These are phyloP conservation scores for Cornus suecica DNA, from an alignment of 148 eudicot species.

Conservation along the genomic window DNA sequence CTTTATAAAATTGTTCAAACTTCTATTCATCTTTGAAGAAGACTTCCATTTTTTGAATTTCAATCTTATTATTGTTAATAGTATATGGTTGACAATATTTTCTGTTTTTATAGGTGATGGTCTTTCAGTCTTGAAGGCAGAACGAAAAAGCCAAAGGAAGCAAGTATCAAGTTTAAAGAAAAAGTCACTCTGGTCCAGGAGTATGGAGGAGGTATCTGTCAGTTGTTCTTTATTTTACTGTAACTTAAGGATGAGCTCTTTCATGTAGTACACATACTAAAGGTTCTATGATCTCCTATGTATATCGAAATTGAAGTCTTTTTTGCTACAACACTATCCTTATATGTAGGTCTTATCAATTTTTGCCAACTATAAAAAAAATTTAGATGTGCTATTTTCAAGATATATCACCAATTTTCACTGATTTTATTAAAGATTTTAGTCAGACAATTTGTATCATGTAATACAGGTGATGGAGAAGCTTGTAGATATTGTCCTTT, in stretches of 20 bases:
- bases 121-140: conserved; percentile 28
- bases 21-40: not conserved
- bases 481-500: conserved; percentile 57
- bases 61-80: not conserved
- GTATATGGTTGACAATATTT: not conserved
- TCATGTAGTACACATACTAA: not conserved
- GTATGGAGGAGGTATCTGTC: conserved; percentile 65
- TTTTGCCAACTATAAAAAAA: not conserved
- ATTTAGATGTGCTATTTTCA: not conserved
- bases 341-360: not conserved
- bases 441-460: conserved; percentile 2
- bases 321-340: not conserved
- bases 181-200: conserved; percentile 64
- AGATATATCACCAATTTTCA: not conserved
- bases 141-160: conserved; percentile 51
- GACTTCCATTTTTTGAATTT: not conserved
- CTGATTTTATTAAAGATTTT: not conserved
- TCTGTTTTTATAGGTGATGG: conserved; percentile 25
- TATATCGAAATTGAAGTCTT: not conserved
- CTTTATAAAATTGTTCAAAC: not conserved
- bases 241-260: not conserved
- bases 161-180: conserved; percentile 48
- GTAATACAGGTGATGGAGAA: conserved; percentile 54
- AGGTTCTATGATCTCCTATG: not conserved
- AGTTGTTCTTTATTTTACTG: not conserved